phyloP scores from a whole-genome alignment of 176 grass and related monocot species.

The Areca catechu region DNA sequence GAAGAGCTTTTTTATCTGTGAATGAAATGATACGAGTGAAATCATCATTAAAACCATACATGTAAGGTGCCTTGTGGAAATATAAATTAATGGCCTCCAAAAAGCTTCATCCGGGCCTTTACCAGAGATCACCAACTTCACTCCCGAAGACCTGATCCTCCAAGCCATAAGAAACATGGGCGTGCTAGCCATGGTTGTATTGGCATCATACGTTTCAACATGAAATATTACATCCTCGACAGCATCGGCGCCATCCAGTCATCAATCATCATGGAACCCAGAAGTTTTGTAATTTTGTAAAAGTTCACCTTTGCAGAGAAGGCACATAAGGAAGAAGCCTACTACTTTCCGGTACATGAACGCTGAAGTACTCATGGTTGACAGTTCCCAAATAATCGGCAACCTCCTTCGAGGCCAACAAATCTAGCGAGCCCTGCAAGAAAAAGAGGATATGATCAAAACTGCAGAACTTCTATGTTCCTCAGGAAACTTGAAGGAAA shows the following conservation, averaged over 20 bases:
- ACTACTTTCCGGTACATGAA: constrained; percentile 40
- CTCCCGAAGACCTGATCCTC: constrained; percentile 85
- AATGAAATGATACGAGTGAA: neutral
- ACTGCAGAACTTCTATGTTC: neutral
- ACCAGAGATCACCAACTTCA: constrained; percentile 94
- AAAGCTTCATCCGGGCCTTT: constrained; percentile 92
- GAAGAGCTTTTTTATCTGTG: constrained; percentile 64
- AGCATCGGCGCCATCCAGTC: constrained; percentile 94
- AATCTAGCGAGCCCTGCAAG: constrained; percentile 69
- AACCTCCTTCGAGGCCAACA: constrained; percentile 73
- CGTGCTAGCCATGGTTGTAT: constrained; percentile 84
- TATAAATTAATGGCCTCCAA: constrained; percentile 76
- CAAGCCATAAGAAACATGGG: constrained; percentile 97
- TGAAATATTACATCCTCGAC: constrained; percentile 90
- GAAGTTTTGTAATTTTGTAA: neutral
- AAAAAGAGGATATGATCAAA: neutral
- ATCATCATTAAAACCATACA: neutral
- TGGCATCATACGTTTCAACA: constrained; percentile 83
- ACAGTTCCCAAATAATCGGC: constrained; percentile 74
- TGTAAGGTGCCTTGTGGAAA: constrained; percentile 77
- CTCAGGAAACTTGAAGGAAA: neutral
- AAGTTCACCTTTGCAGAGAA: no score
- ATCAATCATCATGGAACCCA: neutral
- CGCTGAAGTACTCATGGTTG: constrained; percentile 93
- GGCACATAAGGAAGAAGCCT: no score